phyloP scores from a whole-genome alignment of 345 rosid genomes.

The Eucalyptus sp. region DNA sequence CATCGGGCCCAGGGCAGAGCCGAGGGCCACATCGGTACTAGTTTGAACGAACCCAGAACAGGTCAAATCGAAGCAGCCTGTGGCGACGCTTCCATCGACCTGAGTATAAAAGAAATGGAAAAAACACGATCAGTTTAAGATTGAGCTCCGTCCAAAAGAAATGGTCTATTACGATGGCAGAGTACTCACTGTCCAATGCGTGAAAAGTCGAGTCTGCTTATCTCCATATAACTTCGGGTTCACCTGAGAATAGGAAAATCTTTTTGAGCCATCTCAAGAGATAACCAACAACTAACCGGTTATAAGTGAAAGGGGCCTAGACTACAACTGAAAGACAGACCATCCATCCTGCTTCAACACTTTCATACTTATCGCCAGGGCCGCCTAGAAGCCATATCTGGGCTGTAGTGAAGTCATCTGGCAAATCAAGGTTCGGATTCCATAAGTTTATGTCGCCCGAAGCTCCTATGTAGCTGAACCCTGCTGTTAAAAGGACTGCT shows the following conservation, averaged over 20 bases:
- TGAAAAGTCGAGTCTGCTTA: neutral
- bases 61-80: constrained; percentile 29
- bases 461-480: constrained; percentile 27
- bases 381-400: constrained; percentile 40
- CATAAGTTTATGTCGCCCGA: constrained; percentile 32
- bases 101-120: neutral
- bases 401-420: constrained; percentile 14
- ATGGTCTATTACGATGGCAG: neutral
- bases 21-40: constrained; percentile 1
- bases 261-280: neutral
- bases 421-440: constrained; percentile 19
- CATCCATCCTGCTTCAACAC: constrained; percentile 44
- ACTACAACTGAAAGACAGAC: neutral
- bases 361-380: constrained; percentile 6
- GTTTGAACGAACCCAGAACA: constrained; percentile 46
- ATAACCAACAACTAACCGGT: neutral
- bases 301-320: neutral
- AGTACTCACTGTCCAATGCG: constrained; percentile 5
- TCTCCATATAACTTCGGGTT: constrained; percentile 1
- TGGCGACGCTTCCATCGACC: constrained; percentile 9
- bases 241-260: neutral
- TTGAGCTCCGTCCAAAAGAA: neutral
- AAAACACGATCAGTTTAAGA: neutral
- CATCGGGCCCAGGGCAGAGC: neutral
- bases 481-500: constrained; percentile 10